These are phyloP conservation scores for Mollisiaceae sp. DNA, from an alignment of 2,329 filamentous ascomycete species.

Conservation along the genomic window DNA sequence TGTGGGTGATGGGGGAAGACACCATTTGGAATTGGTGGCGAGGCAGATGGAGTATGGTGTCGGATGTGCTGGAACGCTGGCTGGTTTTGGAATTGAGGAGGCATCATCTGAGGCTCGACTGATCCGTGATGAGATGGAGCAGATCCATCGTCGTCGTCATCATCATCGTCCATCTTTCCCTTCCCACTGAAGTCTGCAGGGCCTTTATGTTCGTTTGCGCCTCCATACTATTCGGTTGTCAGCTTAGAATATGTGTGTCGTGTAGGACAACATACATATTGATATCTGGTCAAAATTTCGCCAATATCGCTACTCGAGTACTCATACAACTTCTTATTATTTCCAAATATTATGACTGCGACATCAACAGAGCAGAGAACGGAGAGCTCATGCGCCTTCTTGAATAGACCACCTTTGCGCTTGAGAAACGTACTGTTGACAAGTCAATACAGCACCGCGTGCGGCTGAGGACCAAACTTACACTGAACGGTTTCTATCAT, in stretches of 20 bases:
- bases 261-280: slow-evolving; percentile 72
- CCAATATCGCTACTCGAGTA: slow-evolving; percentile 95
- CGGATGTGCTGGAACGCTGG: slow-evolving; percentile 79
- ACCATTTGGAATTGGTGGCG: slow-evolving; percentile 77
- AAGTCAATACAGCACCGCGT: slow-evolving; percentile 27
- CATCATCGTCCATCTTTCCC: slow-evolving; percentile 77
- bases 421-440: slow-evolving; percentile 86
- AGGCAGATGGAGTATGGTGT: slow-evolving; percentile 82
- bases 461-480: slow-evolving; percentile 52
- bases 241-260: slow-evolving; percentile 28
- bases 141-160: slow-evolving; percentile 75
- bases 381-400: slow-evolving; percentile 98
- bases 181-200: slow-evolving; percentile 89
- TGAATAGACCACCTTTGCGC: slow-evolving; percentile 97
- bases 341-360: slow-evolving; percentile 97
- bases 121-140: slow-evolving; percentile 56
- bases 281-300: slow-evolving; percentile 84
- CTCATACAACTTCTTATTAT: slow-evolving; percentile 99
- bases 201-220: slow-evolving; percentile 94
- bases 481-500: slow-evolving; percentile 97
- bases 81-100: slow-evolving; percentile 72
- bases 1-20: slow-evolving; percentile 48
- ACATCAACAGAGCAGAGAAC: slow-evolving; percentile 98
- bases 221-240: slow-evolving; percentile 71
- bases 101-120: slow-evolving; percentile 64